These are phyloP conservation scores for Lyophyllum shimeji DNA, from an alignment of 768 basidiomycete genomes.

Conservation along the genomic window DNA sequence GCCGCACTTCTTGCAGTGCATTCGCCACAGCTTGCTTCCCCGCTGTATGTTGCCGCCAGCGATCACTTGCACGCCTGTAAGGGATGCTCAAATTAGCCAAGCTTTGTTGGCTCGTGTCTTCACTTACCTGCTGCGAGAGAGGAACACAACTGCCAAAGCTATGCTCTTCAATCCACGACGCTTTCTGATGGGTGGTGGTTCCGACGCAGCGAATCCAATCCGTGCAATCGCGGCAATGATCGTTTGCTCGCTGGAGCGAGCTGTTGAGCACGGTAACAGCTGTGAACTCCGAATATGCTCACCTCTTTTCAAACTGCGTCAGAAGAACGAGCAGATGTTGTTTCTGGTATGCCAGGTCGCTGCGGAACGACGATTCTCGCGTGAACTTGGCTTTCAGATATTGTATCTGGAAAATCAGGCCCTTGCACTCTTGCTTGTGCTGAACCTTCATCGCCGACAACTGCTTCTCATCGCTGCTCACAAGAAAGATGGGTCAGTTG, in stretches of 20 bases:
- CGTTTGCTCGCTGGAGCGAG: conserved; percentile 53
- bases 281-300: conserved; percentile 14
- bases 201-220: conserved; percentile 63
- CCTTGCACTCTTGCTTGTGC: conserved; percentile 88
- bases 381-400: conserved; percentile 93
- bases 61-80: conserved; percentile 55
- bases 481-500: conserved; percentile 7
- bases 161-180: conserved; percentile 55
- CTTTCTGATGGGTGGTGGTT: conserved; percentile 36
- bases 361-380: conserved; percentile 79
- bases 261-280: not conserved
- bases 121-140: conserved; percentile 62
- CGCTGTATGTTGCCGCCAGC: conserved; percentile 63
- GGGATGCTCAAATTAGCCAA: not conserved
- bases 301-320: conserved; percentile 71
- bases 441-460: conserved; percentile 55
- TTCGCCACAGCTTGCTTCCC: conserved; percentile 60
- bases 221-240: conserved; percentile 75
- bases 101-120: not conserved
- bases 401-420: conserved; percentile 84
- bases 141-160: conserved; percentile 61
- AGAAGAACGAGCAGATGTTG: conserved; percentile 80
- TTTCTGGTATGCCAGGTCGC: conserved; percentile 83
- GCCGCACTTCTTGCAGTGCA: conserved; percentile 72
- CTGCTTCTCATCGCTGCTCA: conserved; percentile 51